These are phyloP conservation scores for Cynara cardunculus DNA, from an alignment of 129 eudicot genomes.

Conservation along the genomic window DNA sequence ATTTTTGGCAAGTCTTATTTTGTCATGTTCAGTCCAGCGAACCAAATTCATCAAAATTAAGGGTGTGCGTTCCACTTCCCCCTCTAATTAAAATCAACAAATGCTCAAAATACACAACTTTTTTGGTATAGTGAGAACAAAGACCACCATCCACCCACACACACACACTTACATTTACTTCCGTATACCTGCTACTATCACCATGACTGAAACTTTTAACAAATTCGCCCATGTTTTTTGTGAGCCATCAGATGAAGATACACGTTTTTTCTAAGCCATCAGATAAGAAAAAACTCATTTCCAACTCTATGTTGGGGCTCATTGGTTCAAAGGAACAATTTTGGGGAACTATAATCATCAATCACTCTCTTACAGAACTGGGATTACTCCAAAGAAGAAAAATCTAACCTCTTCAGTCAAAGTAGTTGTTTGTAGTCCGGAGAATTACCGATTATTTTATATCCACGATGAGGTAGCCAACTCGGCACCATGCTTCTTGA, in stretches of 20 bases:
- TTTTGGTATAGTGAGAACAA: too few relatives aligned
- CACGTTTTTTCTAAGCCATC: too few relatives aligned
- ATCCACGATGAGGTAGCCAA: slow-evolving; percentile 45
- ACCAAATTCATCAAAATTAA: too few relatives aligned
- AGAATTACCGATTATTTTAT: slow-evolving; percentile 15
- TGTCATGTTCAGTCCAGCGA: too few relatives aligned
- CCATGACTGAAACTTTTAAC: neutral
- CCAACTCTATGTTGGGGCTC: too few relatives aligned
- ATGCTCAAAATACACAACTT: too few relatives aligned
- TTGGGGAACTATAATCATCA: neutral
- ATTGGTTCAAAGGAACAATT: neutral
- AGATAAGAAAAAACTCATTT: neutral
- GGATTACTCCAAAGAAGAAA: neutral
- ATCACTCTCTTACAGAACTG: slow-evolving; percentile 1
- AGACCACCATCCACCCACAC: neutral
- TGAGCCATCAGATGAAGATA: neutral
- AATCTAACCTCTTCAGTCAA: slow-evolving; percentile 20
- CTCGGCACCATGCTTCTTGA: slow-evolving; percentile 69
- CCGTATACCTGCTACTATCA: neutral
- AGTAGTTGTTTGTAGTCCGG: slow-evolving; percentile 18
- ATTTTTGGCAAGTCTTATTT: too few relatives aligned
- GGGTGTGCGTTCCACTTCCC: too few relatives aligned
- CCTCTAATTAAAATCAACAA: too few relatives aligned
- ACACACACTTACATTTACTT: neutral
- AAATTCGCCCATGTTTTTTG: neutral